phyloP scores from a whole-genome alignment of 441 rosid species.

The Biscutella laevigata region DNA sequence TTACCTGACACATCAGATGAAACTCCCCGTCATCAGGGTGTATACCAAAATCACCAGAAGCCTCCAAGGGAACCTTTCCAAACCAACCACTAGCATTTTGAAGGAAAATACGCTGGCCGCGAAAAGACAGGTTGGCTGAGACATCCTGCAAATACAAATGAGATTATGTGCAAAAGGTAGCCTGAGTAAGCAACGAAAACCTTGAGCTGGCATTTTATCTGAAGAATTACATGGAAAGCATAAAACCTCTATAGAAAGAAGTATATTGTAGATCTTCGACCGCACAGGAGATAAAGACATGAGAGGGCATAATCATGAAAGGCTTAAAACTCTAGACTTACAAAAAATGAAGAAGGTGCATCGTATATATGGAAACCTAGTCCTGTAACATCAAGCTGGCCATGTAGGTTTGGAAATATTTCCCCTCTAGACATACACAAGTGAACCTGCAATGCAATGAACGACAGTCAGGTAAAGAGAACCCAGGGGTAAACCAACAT shows the following conservation, averaged over 20 bases:
- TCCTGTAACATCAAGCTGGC: slow-evolving; percentile 89
- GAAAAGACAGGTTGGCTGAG: slow-evolving; percentile 79
- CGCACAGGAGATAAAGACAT: not conserved
- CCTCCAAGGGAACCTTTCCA: slow-evolving; percentile 92
- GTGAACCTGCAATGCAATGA: slow-evolving; percentile 58
- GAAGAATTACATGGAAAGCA: slow-evolving; percentile 3
- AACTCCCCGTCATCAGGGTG: slow-evolving; percentile 99
- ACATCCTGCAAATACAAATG: slow-evolving; percentile 50
- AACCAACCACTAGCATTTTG: slow-evolving; percentile 96
- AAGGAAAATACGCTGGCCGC: slow-evolving; percentile 88
- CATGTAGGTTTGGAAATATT: slow-evolving; percentile 89
- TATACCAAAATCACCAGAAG: slow-evolving; percentile 99
- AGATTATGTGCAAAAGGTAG: slow-evolving; percentile 8
- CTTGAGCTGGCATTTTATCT: slow-evolving; percentile 3
- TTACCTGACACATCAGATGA: slow-evolving; percentile 97
- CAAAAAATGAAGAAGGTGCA: slow-evolving; percentile 86
- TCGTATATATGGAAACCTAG: slow-evolving; percentile 79
- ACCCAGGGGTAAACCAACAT: not conserved
- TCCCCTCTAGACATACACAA: slow-evolving; percentile 96
- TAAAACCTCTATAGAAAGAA: not conserved
- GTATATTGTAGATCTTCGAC: slow-evolving; percentile 4
- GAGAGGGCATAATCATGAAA: slow-evolving; percentile 20
- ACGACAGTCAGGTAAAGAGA: slow-evolving; percentile 13
- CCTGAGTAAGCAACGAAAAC: slow-evolving; percentile 2
- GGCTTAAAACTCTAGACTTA: slow-evolving; percentile 36